Evolutionary conservation across 1,284 basidiomycete species (phyloP).

Genomic region (Porogramme epimiltina): DNA sequence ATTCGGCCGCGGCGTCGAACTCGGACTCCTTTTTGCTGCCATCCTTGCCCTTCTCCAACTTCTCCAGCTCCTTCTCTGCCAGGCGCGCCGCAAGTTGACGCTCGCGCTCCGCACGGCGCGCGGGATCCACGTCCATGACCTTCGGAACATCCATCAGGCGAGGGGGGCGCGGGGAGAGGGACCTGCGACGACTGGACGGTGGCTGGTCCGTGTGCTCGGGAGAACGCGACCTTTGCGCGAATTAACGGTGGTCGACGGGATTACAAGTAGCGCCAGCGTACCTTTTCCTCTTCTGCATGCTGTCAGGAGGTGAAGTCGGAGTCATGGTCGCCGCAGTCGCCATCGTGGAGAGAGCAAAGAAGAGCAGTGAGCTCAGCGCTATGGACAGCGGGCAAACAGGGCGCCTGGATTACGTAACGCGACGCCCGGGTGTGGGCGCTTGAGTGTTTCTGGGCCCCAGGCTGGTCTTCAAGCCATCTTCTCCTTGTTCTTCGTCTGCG

Average conservation of each 20-base stretch:
- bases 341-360: conserved; percentile 40
- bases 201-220: conserved; percentile 50
- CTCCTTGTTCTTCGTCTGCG: no score
- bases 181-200: conserved; percentile 64
- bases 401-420: conserved; percentile 14
- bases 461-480: no score
- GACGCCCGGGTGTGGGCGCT: no score
- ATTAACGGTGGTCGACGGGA: background rate
- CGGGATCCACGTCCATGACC: conserved; percentile 77
- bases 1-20: conserved; percentile 76
- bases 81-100: conserved; percentile 73
- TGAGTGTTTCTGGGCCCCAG: no score
- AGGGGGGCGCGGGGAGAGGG: conserved; percentile 52
- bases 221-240: conserved; percentile 44
- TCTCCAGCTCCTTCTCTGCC: conserved; percentile 74
- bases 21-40: conserved; percentile 40
- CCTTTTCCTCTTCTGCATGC: conserved; percentile 60
- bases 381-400: conserved; percentile 7
- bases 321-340: conserved; percentile 45
- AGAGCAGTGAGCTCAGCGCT: conserved; percentile 7
- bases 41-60: conserved; percentile 50
- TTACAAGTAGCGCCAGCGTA: conserved; percentile 24
- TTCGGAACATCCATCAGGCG: conserved; percentile 50
- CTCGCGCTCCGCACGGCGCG: conserved; percentile 75
- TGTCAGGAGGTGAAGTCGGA: conserved; percentile 37